Evolutionary conservation across 148 eudicot species (phyloP).

Genomic region (Amaranthus hypochondriacus): DNA sequence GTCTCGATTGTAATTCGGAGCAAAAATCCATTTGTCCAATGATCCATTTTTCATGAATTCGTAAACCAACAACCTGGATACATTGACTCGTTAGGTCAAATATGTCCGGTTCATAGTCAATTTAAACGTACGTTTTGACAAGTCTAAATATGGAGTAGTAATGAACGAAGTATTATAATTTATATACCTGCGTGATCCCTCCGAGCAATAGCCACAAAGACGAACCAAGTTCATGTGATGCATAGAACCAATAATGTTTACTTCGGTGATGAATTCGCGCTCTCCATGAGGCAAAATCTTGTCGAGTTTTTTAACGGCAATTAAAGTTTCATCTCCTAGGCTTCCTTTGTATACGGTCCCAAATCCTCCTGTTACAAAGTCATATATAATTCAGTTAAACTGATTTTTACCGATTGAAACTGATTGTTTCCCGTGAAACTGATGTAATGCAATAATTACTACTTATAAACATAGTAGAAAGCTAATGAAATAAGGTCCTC

Average conservation of each 20-base stretch:
- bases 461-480: neutral
- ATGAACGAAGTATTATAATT: too few species aligned
- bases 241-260: constrained; percentile 89
- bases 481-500: constrained; percentile 11
- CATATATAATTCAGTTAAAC: neutral
- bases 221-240: constrained; percentile 98
- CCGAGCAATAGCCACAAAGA: constrained; percentile 87
- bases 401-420: too few species aligned
- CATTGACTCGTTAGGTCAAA: too few species aligned
- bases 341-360: constrained; percentile 90
- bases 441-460: neutral
- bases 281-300: constrained; percentile 88
- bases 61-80: constrained; percentile 72
- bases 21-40: constrained; percentile 89
- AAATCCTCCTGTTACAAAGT: constrained; percentile 63
- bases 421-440: too few species aligned
- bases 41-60: constrained; percentile 96
- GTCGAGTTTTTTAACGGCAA: constrained; percentile 93
- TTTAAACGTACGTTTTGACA: neutral
- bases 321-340: constrained; percentile 63
- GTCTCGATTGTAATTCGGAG: constrained; percentile 36
- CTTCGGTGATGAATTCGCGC: constrained; percentile 86
- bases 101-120: neutral
- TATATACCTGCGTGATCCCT: constrained; percentile 64
- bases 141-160: neutral